phyloP scores from a whole-genome alignment of 768 basidiomycete genomes.

The Exidia glandulosa region DNA sequence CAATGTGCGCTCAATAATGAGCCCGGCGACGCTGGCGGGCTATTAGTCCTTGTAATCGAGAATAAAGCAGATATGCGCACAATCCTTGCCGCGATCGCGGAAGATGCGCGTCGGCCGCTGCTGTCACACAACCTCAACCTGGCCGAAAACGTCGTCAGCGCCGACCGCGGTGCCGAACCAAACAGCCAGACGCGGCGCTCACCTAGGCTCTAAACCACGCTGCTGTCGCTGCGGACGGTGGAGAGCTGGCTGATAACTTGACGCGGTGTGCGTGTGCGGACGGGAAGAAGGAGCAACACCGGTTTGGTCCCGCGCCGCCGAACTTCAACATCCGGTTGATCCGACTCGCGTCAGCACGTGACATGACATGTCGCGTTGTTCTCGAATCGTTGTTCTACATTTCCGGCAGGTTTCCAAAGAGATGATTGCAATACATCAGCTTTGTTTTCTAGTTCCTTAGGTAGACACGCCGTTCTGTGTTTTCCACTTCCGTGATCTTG shows the following conservation, averaged over 20 bases:
- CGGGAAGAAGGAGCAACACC: neutral
- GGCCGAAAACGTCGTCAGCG: neutral
- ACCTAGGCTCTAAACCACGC: neutral
- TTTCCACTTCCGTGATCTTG: too few relatives aligned
- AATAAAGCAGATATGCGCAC: neutral
- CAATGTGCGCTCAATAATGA: too few relatives aligned
- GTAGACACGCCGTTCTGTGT: too few relatives aligned
- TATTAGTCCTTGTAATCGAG: too few relatives aligned
- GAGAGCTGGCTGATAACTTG: neutral
- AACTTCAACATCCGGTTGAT: neutral
- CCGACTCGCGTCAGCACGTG: neutral
- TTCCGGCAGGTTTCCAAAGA: too few relatives aligned
- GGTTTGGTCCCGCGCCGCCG: neutral
- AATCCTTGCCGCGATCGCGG: neutral
- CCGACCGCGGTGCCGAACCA: neutral
- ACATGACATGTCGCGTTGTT: neutral
- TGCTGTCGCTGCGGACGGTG: neutral
- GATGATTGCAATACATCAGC: too few relatives aligned
- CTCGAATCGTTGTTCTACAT: too few relatives aligned
- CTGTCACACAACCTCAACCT: neutral
- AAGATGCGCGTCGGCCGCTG: neutral
- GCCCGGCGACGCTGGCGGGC: too few relatives aligned
- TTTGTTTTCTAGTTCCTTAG: too few relatives aligned
- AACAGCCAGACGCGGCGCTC: neutral
- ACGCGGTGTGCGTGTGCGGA: neutral